Percentiles rank a stretch among this genome's conserved stretches.
phyloP scores from a whole-genome alignment of 768 basidiomycete species.

The Pisolithus albus region DNA sequence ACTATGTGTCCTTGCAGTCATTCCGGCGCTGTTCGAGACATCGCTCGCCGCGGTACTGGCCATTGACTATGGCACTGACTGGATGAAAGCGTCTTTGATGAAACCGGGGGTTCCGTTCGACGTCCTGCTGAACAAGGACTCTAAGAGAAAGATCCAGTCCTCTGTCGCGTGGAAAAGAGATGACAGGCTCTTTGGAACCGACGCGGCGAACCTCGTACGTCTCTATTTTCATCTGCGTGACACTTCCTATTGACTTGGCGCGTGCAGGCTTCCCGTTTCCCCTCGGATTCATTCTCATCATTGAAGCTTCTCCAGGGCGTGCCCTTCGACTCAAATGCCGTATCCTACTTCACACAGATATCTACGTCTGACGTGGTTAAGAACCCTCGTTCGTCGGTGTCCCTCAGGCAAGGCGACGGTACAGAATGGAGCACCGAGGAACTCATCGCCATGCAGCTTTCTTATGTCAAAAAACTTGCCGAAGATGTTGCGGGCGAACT shows the following conservation, averaged over 20 bases:
- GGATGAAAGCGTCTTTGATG: constrained; percentile 93
- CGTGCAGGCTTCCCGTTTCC: constrained; percentile 82
- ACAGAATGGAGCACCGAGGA: constrained; percentile 82
- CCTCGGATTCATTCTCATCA: constrained; percentile 77
- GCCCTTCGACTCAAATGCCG: constrained; percentile 51
- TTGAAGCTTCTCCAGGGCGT: constrained; percentile 79
- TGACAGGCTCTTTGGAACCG: constrained; percentile 83
- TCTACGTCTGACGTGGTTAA: constrained; percentile 46
- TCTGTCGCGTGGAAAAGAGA: constrained; percentile 88
- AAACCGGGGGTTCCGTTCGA: constrained; percentile 94
- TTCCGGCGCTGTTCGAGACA: constrained; percentile 22
- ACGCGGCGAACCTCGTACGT: constrained; percentile 84
- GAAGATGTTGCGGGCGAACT: constrained; percentile 68
- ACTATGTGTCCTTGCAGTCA: constrained; percentile 17
- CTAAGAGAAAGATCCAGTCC: constrained; percentile 90
- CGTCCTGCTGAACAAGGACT: constrained; percentile 92
- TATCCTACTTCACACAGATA: constrained; percentile 53
- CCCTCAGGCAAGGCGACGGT: constrained; percentile 52
- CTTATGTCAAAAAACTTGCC: constrained; percentile 85
- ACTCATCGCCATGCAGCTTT: constrained; percentile 88
- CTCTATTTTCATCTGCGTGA: constrained; percentile 10
- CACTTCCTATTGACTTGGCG: neutral
- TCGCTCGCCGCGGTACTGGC: constrained; percentile 78
- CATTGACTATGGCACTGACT: constrained; percentile 97
- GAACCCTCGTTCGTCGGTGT: constrained; percentile 54